Percentiles rank a stretch among this genome's conserved stretches.
phyloP scores from a whole-genome alignment of 345 rosid species.

The Dovyalis caffra region DNA sequence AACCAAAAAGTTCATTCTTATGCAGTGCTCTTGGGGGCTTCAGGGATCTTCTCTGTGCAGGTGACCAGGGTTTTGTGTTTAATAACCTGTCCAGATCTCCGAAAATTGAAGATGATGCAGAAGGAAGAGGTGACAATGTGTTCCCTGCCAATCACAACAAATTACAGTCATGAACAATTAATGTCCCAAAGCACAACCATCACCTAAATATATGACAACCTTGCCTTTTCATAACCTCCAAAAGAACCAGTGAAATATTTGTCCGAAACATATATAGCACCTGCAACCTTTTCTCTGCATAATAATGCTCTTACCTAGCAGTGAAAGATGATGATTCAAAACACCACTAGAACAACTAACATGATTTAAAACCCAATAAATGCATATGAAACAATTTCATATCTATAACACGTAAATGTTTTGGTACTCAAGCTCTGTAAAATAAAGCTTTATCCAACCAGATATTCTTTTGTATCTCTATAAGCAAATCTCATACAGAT shows the following conservation, averaged over 20 bases:
- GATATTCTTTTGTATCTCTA: neutral
- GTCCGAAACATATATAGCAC: neutral
- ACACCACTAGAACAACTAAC: neutral
- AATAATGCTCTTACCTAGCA: neutral
- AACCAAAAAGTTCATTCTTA: slow-evolving; percentile 41
- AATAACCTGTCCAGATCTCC: slow-evolving; percentile 8
- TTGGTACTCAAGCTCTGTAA: neutral
- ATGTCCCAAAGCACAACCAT: neutral
- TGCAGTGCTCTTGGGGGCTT: slow-evolving; percentile 20
- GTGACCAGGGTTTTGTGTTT: neutral
- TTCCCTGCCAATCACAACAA: slow-evolving; percentile 14
- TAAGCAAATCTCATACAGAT: neutral
- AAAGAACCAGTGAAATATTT: neutral
- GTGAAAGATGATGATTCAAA: neutral
- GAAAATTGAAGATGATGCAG: slow-evolving; percentile 10
- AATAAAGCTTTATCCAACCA: neutral
- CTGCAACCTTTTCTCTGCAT: neutral
- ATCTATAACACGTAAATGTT: neutral
- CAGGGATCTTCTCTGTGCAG: neutral
- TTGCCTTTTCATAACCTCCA: neutral
- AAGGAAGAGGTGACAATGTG: neutral
- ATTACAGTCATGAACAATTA: neutral
- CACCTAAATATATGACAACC: neutral
- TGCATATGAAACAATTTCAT: neutral
- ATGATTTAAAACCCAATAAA: neutral